phyloP scores from a whole-genome alignment of 2,329 filamentous ascomycete genomes.

The Cadophora sp. region DNA sequence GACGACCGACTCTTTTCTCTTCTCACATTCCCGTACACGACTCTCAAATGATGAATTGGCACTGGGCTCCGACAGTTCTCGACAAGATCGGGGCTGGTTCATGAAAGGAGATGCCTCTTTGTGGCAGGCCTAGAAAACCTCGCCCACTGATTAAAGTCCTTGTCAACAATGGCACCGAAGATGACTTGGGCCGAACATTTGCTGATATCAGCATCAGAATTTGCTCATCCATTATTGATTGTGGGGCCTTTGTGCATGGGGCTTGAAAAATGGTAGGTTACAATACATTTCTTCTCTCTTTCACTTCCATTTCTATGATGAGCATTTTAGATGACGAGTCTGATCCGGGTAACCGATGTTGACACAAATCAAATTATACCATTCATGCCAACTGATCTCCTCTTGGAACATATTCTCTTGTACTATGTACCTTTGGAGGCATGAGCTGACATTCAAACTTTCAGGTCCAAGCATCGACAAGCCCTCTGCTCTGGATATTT shows the following conservation, averaged over 20 bases:
- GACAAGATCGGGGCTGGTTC: conserved; percentile 48
- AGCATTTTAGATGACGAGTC: conserved; percentile 77
- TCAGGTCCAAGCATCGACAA: not conserved
- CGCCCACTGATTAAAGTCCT: conserved; percentile 79
- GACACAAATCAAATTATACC: conserved; percentile 70
- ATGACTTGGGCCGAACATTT: not conserved
- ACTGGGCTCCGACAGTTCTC: conserved; percentile 88
- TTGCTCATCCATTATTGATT: not conserved
- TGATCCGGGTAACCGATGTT: conserved; percentile 76
- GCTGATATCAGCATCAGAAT: conserved; percentile 20
- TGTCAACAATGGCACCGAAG: conserved; percentile 11
- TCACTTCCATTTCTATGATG: conserved; percentile 49
- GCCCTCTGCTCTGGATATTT: not conserved
- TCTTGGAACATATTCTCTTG: conserved; percentile 39
- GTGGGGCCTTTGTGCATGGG: not conserved
- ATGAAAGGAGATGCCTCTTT: conserved; percentile 88
- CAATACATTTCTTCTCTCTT: conserved; percentile 25
- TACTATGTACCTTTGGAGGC: conserved; percentile 15
- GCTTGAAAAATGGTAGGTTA: conserved; percentile 27
- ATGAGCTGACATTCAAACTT: conserved; percentile 28
- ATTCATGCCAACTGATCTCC: conserved; percentile 71
- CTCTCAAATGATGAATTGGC: conserved; percentile 79
- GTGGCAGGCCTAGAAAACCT: conserved; percentile 99
- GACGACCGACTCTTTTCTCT: conserved; percentile 11
- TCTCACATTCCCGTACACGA: conserved; percentile 21